Evolutionary conservation across 1,139 yeast genomes (phyloP).

Genomic region (Yamadazyma oceani): DNA sequence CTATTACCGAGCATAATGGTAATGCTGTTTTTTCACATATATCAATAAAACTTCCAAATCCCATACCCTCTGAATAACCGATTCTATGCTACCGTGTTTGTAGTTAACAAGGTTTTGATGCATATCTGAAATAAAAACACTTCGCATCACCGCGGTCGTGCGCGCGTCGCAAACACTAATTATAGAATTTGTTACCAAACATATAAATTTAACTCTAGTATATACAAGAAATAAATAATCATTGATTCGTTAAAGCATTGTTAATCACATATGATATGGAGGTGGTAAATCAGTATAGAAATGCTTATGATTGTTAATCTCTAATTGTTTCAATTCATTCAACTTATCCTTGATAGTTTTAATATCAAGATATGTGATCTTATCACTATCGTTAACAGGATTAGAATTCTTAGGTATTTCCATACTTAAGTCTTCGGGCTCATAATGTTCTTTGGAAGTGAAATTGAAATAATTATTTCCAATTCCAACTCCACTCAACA

Average conservation of each 20-base stretch:
- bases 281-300: slow-evolving; percentile 17
- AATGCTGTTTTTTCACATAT: slow-evolving; percentile 71
- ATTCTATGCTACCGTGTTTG: too few relatives aligned
- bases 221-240: too few relatives aligned
- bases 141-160: too few relatives aligned
- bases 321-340: slow-evolving; percentile 17
- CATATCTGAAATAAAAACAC: too few relatives aligned
- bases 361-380: slow-evolving; percentile 34
- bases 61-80: slow-evolving; percentile 28
- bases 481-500: slow-evolving; percentile 35
- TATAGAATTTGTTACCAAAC: too few relatives aligned
- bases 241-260: too few relatives aligned
- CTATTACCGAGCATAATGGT: slow-evolving; percentile 75
- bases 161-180: too few relatives aligned
- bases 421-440: slow-evolving; percentile 19
- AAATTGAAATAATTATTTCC: slow-evolving; percentile 39
- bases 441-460: slow-evolving; percentile 24
- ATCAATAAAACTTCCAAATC: slow-evolving; percentile 67
- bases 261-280: slow-evolving; percentile 15
- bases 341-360: slow-evolving; percentile 24
- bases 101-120: too few relatives aligned
- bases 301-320: slow-evolving; percentile 14
- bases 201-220: too few relatives aligned
- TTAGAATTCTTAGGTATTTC: slow-evolving; percentile 10
- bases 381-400: slow-evolving; percentile 9